Base-by-base conservation (phyloP, 2,329 filamentous ascomycete species). In the Claviceps sp. region DNA sequence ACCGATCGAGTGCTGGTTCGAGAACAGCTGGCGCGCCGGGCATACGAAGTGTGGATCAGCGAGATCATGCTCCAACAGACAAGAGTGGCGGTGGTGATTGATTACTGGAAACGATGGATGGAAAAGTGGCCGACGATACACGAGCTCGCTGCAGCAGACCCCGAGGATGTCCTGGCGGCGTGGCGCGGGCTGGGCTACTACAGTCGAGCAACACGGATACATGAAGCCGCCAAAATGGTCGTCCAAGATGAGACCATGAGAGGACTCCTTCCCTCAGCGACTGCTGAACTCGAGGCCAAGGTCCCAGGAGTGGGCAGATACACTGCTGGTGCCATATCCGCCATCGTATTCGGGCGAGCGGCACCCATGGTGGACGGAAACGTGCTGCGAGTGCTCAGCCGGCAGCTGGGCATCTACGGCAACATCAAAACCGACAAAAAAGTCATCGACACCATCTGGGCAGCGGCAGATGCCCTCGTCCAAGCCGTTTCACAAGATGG, bases 11-110 rank as follows among this genome's bases (percentile, higher is more conserved):
- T 60, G 1, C 64, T 66, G n/a, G 65, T 76, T 8, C 69, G 70
- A 34, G 47, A 53, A n/a, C 63, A 62, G 2, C 67, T 82, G 11
- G 73, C 75, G 53, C 71, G 67, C 34, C 74, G 80, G 47, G 80
- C 80, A 2, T 84, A 84, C 65, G 74, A 82, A 61, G 80, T 84
- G 47, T 83, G 80, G 77, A 81, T 84, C 60, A 80, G 75, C 59
- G 80, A 84, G 65, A 77, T 82, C 57, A 84, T 84, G 80, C 71
- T 83, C 11, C 80, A 84, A 62, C 80, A 84, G 64, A 84, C 80
- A 2, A 76, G 80, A 30, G 80, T 84, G 4, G 72, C 76, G 2
- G 75, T 74, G 6, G 80, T 82, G 0, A 75, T 82, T 19, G 77
- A 75, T 48, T 84, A 84, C 61, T 84, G 80, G 76, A 78, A 75